A percentile compares a stretch with the other conserved stretches of the same genome.
Conservation (phyloP, 176 grass and related monocot genomes). For the Oryza coarctata region DNA sequence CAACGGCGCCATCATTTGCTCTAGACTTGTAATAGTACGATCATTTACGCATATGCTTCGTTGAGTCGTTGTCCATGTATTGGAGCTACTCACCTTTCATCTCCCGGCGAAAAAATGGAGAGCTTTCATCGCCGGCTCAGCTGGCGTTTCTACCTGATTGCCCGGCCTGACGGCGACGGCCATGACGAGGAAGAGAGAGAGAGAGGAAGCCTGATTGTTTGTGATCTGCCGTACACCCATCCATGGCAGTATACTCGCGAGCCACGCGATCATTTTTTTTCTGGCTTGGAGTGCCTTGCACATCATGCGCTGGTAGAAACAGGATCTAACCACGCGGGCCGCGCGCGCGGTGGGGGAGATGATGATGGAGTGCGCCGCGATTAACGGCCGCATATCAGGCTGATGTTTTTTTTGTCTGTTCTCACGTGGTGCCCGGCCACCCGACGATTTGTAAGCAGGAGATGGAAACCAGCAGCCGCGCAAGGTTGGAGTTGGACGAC, state of each 20-base stretch:
- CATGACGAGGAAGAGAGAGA: neutral
- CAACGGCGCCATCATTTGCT: constrained; percentile 4
- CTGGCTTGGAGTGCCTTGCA: neutral
- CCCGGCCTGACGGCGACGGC: neutral
- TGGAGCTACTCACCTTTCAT: neutral
- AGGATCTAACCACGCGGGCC: too few species aligned
- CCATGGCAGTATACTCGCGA: neutral
- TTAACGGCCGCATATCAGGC: constrained; percentile 18
- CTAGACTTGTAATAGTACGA: neutral
- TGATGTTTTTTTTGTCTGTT: neutral
- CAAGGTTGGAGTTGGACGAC: too few species aligned
- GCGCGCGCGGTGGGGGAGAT: neutral
- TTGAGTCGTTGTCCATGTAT: neutral
- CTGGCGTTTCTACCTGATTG: neutral
- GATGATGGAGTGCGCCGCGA: constrained; percentile 12
- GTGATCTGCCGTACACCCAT: constrained; percentile 1
- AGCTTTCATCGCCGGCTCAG: neutral
- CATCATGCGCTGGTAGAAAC: neutral
- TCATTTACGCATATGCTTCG: neutral
- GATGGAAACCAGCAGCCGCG: too few species aligned
- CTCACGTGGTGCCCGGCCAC: neutral
- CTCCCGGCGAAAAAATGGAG: neutral
- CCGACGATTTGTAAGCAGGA: neutral
- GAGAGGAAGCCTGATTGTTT: neutral
- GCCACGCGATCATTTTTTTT: neutral